Evolutionary conservation across 768 basidiomycete species (phyloP).

Genomic region (Butyriboletus loyo): DNA sequence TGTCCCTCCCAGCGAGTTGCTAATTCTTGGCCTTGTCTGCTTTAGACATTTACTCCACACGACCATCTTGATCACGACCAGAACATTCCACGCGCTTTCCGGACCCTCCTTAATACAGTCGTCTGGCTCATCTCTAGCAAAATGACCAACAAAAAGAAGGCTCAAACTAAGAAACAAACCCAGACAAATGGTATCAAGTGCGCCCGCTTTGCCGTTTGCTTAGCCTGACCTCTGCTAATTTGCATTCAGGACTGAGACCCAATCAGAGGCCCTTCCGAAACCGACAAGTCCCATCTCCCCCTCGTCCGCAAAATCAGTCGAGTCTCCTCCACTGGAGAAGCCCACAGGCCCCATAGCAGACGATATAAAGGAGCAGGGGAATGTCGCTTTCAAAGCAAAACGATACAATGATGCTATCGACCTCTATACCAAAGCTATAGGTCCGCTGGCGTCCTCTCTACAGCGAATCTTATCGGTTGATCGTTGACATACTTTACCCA

Average conservation of each 20-base stretch:
- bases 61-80: neutral
- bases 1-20: neutral
- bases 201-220: neutral
- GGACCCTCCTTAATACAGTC: neutral
- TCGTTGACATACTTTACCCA: constrained; percentile 24
- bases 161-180: constrained; percentile 25
- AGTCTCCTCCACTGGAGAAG: constrained; percentile 13
- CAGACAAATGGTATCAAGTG: constrained; percentile 28
- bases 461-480: constrained; percentile 13
- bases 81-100: constrained; percentile 11
- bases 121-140: neutral
- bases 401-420: constrained; percentile 68
- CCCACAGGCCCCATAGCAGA: constrained; percentile 38
- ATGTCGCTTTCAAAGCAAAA: constrained; percentile 66
- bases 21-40: neutral
- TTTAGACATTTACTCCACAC: neutral
- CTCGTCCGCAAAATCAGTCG: constrained; percentile 5
- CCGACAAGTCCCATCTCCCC: constrained; percentile 19
- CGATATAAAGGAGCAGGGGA: constrained; percentile 75
- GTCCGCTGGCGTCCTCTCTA: constrained; percentile 35
- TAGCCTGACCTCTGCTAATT: constrained; percentile 6
- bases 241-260: constrained; percentile 14
- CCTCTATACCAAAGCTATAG: constrained; percentile 73
- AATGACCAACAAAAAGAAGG: constrained; percentile 34
- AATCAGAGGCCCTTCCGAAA: constrained; percentile 5